Percentiles rank a stretch among this genome's conserved stretches.
Evolutionary conservation across 2,329 filamentous ascomycete species (phyloP).

Genomic region (Phyllosticta paracitricarpa): DNA sequence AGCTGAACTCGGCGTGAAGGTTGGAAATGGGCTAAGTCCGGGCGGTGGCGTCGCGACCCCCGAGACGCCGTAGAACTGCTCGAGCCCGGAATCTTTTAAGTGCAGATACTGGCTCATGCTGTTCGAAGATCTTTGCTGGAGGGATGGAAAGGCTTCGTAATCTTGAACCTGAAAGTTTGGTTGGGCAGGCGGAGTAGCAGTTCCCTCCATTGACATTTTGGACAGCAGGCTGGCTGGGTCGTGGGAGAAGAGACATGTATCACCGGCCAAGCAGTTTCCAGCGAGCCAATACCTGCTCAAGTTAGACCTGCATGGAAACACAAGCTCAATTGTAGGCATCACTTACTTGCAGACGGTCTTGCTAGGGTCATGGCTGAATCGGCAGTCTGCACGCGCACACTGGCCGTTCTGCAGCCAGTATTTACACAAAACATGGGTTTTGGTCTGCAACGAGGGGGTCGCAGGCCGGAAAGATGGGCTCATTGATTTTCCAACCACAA

Average conservation of each 20-base stretch:
- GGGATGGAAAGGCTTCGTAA: slow-evolving; percentile 71
- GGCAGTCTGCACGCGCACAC: slow-evolving; percentile 88
- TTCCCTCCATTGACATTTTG: slow-evolving; percentile 64
- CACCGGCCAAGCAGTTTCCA: slow-evolving; percentile 87
- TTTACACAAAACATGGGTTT: slow-evolving; percentile 87
- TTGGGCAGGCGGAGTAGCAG: slow-evolving; percentile 53
- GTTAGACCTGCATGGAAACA: slow-evolving; percentile 1
- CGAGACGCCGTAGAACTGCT: slow-evolving; percentile 31
- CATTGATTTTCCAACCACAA: slow-evolving; percentile 86
- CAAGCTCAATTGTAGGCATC: not conserved
- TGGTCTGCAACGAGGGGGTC: slow-evolving; percentile 67
- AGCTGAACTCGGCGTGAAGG: slow-evolving; percentile 46
- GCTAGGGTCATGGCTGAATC: slow-evolving; percentile 92
- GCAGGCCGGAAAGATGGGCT: slow-evolving; percentile 59
- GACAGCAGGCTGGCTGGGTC: slow-evolving; percentile 81
- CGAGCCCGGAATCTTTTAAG: slow-evolving; percentile 30
- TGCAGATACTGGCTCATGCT: slow-evolving; percentile 28
- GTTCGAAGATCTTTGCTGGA: slow-evolving; percentile 44
- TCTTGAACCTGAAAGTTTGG: slow-evolving; percentile 72
- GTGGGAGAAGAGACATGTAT: slow-evolving; percentile 94
- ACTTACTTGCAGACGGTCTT: slow-evolving; percentile 97
- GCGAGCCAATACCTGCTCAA: slow-evolving; percentile 76
- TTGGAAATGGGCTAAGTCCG: slow-evolving; percentile 54
- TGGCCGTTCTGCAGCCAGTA: slow-evolving; percentile 95
- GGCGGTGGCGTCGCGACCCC: slow-evolving; percentile 50